Base-by-base conservation (phyloP, 192 early-diverging fungal species). In the Mortierella antarctica region DNA sequence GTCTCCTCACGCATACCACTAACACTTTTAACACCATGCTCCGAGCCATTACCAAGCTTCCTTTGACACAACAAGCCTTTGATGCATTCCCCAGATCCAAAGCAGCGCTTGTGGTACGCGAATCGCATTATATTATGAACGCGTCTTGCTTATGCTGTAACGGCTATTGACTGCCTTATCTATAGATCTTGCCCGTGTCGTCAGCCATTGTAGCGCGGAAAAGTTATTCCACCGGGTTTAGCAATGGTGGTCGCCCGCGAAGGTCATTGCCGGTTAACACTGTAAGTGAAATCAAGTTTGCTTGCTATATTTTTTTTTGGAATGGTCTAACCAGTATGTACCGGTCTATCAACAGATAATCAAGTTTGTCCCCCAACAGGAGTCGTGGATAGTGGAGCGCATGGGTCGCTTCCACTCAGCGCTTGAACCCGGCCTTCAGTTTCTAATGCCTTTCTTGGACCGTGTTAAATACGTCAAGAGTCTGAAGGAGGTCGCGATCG, bases 351-450 rank as follows among this genome's bases (percentile, higher is more conserved):
- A 18, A 40, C 45, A 87, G 88, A 71, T 95, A 15, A 82, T 99
- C 72, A 97, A 98, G 84, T 98, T 99, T 84, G 97, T 99, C 20
- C 97, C 97, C 47, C 96, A 99, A 85, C 96, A 97, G 82, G 95
- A 97, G 83, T 93, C 96, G 0, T 98, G 96, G 95, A 91, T 99
- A 21, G 92, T 99, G 10, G 97, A 98, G 84, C 91, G 97, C 14
- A 96, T 99, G 93, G 97, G 97, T 46, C 82, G 85, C 70, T 95
- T 93, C 74, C 84, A 89, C 71, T 83, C 92, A 18, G 88, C 96
- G 57, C 82, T 98, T 4, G 92, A 96, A 59, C 96, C 96, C 1
- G 97, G 97, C 21, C 87, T 97, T 5, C 95, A 96, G 15, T 89
- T 99, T 48, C 86, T 99, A 20, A 74, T 97, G 18, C 97, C 97